A percentile compares a stretch with the other conserved stretches of the same genome.
These are phyloP conservation scores for Durotheca rogersii DNA, from an alignment of 495 filamentous ascomycete species.

Conservation along the genomic window DNA sequence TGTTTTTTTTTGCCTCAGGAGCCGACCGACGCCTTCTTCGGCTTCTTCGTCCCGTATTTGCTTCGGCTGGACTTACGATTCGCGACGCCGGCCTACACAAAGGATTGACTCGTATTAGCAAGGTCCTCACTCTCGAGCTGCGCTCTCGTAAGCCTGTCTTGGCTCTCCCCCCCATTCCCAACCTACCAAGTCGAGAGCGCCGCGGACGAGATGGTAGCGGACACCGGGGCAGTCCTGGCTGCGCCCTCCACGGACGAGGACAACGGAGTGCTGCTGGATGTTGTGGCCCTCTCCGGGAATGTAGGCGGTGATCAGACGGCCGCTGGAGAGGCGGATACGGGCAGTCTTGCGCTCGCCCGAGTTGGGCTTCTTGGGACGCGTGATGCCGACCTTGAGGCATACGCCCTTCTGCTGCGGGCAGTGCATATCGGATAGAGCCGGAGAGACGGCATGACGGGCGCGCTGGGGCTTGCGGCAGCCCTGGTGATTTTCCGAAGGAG, in stretches of 20 bases:
- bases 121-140: background rate
- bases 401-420: slow-evolving; percentile 90
- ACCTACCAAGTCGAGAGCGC: slow-evolving; percentile 91
- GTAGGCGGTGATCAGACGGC: slow-evolving; percentile 82
- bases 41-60: slow-evolving; percentile 99
- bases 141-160: background rate
- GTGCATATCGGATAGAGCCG: slow-evolving; percentile 67
- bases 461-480: slow-evolving; percentile 73
- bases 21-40: slow-evolving; percentile 66
- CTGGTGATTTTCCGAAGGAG: too few species aligned
- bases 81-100: slow-evolving; percentile 78
- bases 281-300: slow-evolving; percentile 98
- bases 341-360: slow-evolving; percentile 93
- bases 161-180: background rate
- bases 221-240: slow-evolving; percentile 98
- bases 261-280: slow-evolving; percentile 97
- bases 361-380: slow-evolving; percentile 97
- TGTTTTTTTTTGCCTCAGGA: slow-evolving; percentile 3
- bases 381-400: slow-evolving; percentile 86
- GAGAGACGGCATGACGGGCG: slow-evolving; percentile 80
- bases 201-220: slow-evolving; percentile 88
- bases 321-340: slow-evolving; percentile 81
- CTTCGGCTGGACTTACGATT: slow-evolving; percentile 80
- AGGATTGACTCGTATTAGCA: background rate
- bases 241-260: slow-evolving; percentile 86